These are phyloP conservation scores for Aspergillus arachidicola DNA, from an alignment of 2,329 filamentous ascomycete species.

Conservation along the genomic window DNA sequence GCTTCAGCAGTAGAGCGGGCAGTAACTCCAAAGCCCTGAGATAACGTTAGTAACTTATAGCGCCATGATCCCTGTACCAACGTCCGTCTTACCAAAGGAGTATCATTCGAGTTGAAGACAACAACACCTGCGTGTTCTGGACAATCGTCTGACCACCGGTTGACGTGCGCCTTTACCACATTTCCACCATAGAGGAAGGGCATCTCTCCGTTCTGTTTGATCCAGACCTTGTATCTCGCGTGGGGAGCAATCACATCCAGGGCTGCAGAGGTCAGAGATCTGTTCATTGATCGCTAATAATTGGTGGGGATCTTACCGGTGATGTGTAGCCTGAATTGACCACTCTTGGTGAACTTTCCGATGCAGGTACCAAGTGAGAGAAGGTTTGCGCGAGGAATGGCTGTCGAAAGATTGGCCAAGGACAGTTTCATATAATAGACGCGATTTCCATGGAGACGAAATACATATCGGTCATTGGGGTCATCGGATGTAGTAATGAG, in stretches of 20 bases:
- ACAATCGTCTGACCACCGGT: slow-evolving; percentile 85
- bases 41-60: not conserved
- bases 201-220: slow-evolving; percentile 96
- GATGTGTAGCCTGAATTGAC: slow-evolving; percentile 93
- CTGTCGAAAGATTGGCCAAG: slow-evolving; percentile 87
- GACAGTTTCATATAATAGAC: slow-evolving; percentile 92
- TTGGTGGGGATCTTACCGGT: slow-evolving; percentile 50
- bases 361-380: slow-evolving; percentile 88
- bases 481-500: slow-evolving; percentile 73
- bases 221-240: slow-evolving; percentile 95
- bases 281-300: not conserved
- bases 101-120: slow-evolving; percentile 89
- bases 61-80: not conserved
- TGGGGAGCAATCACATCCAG: slow-evolving; percentile 86
- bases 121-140: slow-evolving; percentile 92
- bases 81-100: slow-evolving; percentile 58
- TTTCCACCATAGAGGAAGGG: slow-evolving; percentile 95
- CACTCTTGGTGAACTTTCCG: slow-evolving; percentile 83
- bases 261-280: slow-evolving; percentile 40
- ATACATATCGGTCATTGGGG: slow-evolving; percentile 78
- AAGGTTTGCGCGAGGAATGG: slow-evolving; percentile 77
- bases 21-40: slow-evolving; percentile 83
- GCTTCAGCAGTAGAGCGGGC: slow-evolving; percentile 84
- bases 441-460: slow-evolving; percentile 77
- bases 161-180: slow-evolving; percentile 79